These are phyloP conservation scores for Lactarius pseudohatsudake DNA, from an alignment of 768 basidiomycete species.

Conservation along the genomic window DNA sequence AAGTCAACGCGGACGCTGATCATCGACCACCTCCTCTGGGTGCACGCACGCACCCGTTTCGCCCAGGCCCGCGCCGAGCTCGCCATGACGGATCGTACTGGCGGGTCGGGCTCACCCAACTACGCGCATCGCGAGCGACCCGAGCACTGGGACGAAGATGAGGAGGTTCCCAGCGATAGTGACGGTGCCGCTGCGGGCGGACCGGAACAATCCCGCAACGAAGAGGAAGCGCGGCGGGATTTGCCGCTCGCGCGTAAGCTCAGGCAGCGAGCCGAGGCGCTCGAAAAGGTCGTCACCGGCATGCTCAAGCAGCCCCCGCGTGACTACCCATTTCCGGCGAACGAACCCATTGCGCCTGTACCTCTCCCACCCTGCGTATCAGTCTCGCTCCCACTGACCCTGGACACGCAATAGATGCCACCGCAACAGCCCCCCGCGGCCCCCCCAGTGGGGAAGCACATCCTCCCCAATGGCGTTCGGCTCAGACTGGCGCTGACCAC, in stretches of 20 bases:
- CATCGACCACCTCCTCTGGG: constrained; percentile 86
- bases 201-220: constrained; percentile 48
- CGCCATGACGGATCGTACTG: constrained; percentile 80
- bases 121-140: constrained; percentile 65
- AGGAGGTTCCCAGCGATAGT: constrained; percentile 62
- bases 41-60: constrained; percentile 76
- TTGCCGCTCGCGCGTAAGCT: constrained; percentile 60
- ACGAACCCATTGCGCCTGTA: constrained; percentile 48
- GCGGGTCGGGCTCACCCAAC: constrained; percentile 59
- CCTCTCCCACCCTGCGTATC: neutral
- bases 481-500: constrained; percentile 72
- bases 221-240: constrained; percentile 65
- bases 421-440: constrained; percentile 38
- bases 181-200: constrained; percentile 45
- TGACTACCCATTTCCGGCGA: constrained; percentile 54
- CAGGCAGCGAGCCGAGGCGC: constrained; percentile 71
- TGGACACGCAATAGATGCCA: constrained; percentile 45
- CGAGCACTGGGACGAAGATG: constrained; percentile 76
- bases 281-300: constrained; percentile 77
- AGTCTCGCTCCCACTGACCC: constrained; percentile 4
- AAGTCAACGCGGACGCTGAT: constrained; percentile 88
- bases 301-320: constrained; percentile 82
- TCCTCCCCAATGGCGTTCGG: constrained; percentile 77
- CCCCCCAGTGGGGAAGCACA: constrained; percentile 49
- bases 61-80: constrained; percentile 83